A percentile compares a stretch with the other conserved stretches of the same genome.
phyloP scores from a whole-genome alignment of 2,329 filamentous ascomycete species.

The Talaromyces verruculosus region DNA sequence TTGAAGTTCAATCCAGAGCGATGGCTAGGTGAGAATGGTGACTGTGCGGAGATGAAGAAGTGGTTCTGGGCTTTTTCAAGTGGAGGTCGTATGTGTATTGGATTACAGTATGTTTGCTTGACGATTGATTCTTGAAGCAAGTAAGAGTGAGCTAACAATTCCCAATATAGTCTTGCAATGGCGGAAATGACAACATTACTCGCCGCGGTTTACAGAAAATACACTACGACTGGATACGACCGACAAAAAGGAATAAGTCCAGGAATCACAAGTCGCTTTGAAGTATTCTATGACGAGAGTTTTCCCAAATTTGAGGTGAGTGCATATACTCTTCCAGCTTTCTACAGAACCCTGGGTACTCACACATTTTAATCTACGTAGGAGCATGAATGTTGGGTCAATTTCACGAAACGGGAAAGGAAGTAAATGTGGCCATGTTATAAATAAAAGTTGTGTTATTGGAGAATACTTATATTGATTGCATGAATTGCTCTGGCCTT shows the following conservation, averaged over 20 bases:
- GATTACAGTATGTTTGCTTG: slow-evolving; percentile 32
- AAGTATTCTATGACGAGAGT: slow-evolving; percentile 42
- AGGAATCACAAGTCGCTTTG: slow-evolving; percentile 45
- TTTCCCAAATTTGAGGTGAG: slow-evolving; percentile 27
- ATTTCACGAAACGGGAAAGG: background rate
- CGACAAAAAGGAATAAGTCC: slow-evolving; percentile 37
- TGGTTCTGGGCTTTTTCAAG: slow-evolving; percentile 45
- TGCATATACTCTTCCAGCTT: background rate
- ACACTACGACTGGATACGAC: slow-evolving; percentile 37
- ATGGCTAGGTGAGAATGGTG: slow-evolving; percentile 28
- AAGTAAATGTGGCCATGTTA: background rate
- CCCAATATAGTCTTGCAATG: slow-evolving; percentile 47
- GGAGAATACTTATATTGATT: background rate
- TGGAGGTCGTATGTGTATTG: slow-evolving; percentile 44
- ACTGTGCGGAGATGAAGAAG: slow-evolving; percentile 33
- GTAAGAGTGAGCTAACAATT: background rate
- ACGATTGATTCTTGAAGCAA: background rate
- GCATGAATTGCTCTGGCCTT: background rate
- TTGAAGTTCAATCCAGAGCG: slow-evolving; percentile 34
- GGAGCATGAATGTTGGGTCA: slow-evolving; percentile 8
- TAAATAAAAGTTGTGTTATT: background rate
- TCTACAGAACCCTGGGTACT: background rate
- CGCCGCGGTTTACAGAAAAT: slow-evolving; percentile 48
- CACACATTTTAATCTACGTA: background rate
- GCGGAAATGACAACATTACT: slow-evolving; percentile 53